Evolutionary conservation across 805 yeast species (phyloP).

Genomic region (Candida incommunis): DNA sequence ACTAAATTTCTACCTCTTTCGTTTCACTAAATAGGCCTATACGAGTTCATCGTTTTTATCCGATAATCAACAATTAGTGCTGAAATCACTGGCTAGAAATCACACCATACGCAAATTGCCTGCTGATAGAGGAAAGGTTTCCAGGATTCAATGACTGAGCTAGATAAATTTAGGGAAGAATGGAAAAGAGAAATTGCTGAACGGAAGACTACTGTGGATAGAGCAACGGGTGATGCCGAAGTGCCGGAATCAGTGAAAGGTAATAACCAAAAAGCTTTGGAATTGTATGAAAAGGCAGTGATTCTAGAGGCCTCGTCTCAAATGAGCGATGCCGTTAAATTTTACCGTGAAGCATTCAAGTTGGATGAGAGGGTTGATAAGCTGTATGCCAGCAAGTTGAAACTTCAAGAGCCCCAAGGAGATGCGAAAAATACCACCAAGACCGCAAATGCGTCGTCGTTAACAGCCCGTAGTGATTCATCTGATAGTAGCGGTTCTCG

Average conservation of each 20-base stretch:
- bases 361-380: conserved; percentile 50
- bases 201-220: neutral
- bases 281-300: neutral
- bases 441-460: neutral
- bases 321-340: conserved; percentile 51
- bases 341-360: conserved; percentile 59
- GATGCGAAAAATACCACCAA: neutral
- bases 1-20: too few species aligned
- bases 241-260: neutral
- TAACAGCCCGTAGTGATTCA: neutral
- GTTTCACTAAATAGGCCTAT: too few species aligned
- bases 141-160: conserved; percentile 3
- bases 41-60: too few species aligned
- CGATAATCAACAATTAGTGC: too few species aligned
- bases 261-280: neutral
- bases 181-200: neutral
- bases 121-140: conserved; percentile 5
- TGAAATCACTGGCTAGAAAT: too few species aligned
- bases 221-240: neutral
- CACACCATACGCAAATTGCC: too few species aligned
- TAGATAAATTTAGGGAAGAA: neutral
- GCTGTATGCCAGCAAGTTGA: conserved; percentile 36
- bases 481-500: neutral
- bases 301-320: neutral
- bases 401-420: neutral